Evolutionary conservation across 2,329 filamentous ascomycete species (phyloP), one percentile per base, ranked within the genome.

Genomic region (Xylaria sp.): DNA sequence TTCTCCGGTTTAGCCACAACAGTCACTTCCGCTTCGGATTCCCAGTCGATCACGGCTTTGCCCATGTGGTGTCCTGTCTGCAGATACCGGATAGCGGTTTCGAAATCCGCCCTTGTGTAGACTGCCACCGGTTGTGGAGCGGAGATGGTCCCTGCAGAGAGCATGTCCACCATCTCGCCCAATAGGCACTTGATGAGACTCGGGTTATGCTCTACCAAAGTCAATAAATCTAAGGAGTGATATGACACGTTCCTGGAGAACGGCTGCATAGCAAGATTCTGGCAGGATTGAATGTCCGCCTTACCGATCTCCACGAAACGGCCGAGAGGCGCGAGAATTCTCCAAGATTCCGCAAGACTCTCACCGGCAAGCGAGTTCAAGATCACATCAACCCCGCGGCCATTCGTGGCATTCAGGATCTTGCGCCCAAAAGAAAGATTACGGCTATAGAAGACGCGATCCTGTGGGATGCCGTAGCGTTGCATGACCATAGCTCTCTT

Each of bases 361-460:
- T 62, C 28, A 1, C 70, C 72, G 1, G 72, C 43, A 0, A 73
- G 51, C 6, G 67, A 71, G n/a, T 71, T 72, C 15, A 71, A 33
- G 20, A 73, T 63, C 1, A 72, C 70, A 13, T 74, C 70, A 28
- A 74, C 63, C 1, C 33, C 72, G 4, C 46, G 10, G 0, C 58
- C 67, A 1, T 33, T 10, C 1, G 69, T 72, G 1, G 43, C 8
- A 4, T 56, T 63, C 43, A 51, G 60, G 8, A 74, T 49, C 12
- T 48, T 33, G 1, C 36, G 33, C 5, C 28, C 63, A 54, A 74
- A 73, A 12, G 41, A 18, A 28, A 49, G 31, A n/a, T 67, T 20
- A 7, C 69, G 48, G 31, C 71, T 73, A 13, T 25, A 64, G 41
- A 74, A 68, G 15, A 71, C 60, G 33, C 46, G 67, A 6, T 60